A percentile compares a stretch with the other conserved stretches of the same genome.
Conservation (phyloP, 202 grass and related monocot species). For the Brachypodium distachyon region DNA sequence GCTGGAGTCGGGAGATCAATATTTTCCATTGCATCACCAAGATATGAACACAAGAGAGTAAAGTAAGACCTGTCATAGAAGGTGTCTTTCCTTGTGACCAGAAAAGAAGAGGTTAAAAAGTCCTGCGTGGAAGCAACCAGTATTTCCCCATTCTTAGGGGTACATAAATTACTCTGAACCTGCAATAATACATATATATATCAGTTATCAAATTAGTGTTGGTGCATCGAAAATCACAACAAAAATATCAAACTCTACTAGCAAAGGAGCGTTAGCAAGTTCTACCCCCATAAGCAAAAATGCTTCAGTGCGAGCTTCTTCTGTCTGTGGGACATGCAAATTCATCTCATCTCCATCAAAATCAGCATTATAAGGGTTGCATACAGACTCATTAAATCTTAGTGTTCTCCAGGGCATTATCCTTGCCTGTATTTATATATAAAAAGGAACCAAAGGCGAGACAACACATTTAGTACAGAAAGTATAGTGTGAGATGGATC, state of each 20-base stretch:
- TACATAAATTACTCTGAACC: slow-evolving; percentile 99
- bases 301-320: slow-evolving; percentile 97
- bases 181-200: slow-evolving; percentile 30
- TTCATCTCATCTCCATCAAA: slow-evolving; percentile 99
- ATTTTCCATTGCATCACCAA: slow-evolving; percentile 77
- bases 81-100: slow-evolving; percentile 89
- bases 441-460: slow-evolving; percentile 12
- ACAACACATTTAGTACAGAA: slow-evolving; percentile 9
- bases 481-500: neutral
- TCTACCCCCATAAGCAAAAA: slow-evolving; percentile 98
- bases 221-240: neutral
- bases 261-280: slow-evolving; percentile 9
- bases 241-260: neutral
- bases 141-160: slow-evolving; percentile 96
- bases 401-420: slow-evolving; percentile 97
- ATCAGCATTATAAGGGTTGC: slow-evolving; percentile 98
- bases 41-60: slow-evolving; percentile 83
- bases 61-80: slow-evolving; percentile 83
- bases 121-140: slow-evolving; percentile 95
- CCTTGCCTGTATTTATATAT: slow-evolving; percentile 57
- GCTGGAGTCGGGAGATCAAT: slow-evolving; percentile 88
- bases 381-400: slow-evolving; percentile 97
- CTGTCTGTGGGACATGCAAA: slow-evolving; percentile 96
- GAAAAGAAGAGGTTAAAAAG: slow-evolving; percentile 92
- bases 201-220: neutral